Base-by-base conservation (phyloP, 306 rosid species). In the Prunus fruticosa region DNA sequence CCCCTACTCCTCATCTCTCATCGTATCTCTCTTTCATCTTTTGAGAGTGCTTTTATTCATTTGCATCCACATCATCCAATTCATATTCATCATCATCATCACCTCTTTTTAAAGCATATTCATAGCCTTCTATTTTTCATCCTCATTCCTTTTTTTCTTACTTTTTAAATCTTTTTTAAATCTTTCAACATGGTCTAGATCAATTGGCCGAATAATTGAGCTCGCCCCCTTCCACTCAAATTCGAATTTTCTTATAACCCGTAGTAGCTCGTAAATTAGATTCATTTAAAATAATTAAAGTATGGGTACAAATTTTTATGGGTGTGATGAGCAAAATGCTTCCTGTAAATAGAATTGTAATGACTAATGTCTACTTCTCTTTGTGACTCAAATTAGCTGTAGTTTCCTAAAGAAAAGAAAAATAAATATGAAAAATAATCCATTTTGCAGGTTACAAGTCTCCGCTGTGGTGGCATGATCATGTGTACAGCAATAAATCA, bases 401-500 rank as follows among this genome's bases (percentile, higher is more conserved):
- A 56, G 11, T 20, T 56, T 56, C 43, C 9, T 38, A 38, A 7
- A 38, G 43, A 38, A 38, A 38, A 1, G 43, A 38, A 38, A 38
- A 38, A 6, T 6, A 38, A 38, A 38, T 38, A 38, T 38, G 1
- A 38, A 15, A 16, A 43, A 67, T 3, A 23, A 22, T 12, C 19
- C 22, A 20, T 16, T 38, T 76, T 62, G 12, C 67, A 93, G 98
- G 87, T 83, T 27, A 91, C 97, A 3, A 85, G 64, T 47, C 93
- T 93, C 5, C 83, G 84, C 0, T 91, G 92, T 32, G 97, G 96
- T n/a, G 97, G 92, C 8, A 91, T 91, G 97, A 85, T 89, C 41
- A 49, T 93, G 11, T 91, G 96, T 86, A 88, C 96, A 28, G 92
- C 96, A 19, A 88, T 93, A 84, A 89, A 86, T 74, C 98, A 93